Evolutionary conservation across 1,284 basidiomycete genomes (phyloP), one percentile per base, ranked within the genome.

Genomic region (Phaffia rhodozyma): DNA sequence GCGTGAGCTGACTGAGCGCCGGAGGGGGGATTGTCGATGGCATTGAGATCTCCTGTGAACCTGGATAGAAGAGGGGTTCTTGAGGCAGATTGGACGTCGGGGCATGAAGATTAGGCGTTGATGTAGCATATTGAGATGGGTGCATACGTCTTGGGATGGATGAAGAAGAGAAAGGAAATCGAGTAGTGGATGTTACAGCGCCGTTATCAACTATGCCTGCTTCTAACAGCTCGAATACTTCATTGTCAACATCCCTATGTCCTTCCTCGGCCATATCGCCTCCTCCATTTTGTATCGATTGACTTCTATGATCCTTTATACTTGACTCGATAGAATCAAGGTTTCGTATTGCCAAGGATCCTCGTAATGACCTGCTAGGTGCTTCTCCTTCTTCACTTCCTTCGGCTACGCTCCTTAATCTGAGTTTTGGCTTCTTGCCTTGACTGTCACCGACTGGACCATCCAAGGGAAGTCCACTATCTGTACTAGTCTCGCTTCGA

Each of bases 51-150:
- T 51, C 51, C 34, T 51, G 50, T 7, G 59, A 53, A 51, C 49
- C 50, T 6, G 61, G 61, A 27, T 57, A 58, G 32, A 62, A 62
- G 32, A 62, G 61, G 32, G 55, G 55, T 5, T 62, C 61, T 30
- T 61, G 38, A 18, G 53, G 13, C 20, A 11, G 32, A 25, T n/a
- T 3, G 59, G 59, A 21, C 21, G 51, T n/a, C 23, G 13, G 32
- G 29, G 27, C 9, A 30, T 29, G 59, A 29, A 30, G 16, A 23
- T 30, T 30, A 54, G 51, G 51, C 34, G 27, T 38, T 38, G 59
- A 43, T 43, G 47, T 38, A 21, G 32, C 52, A 4, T 30, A 25
- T 34, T 58, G 56, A 43, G 56, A 43, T 2, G 56, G 30, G 21
- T 23, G 34, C 16, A 6, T 11, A 9, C 56, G 56, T 43, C 30